Conservation (phyloP, 371 early-diverging fungal genomes). For the Dichotomocladium elegans region DNA sequence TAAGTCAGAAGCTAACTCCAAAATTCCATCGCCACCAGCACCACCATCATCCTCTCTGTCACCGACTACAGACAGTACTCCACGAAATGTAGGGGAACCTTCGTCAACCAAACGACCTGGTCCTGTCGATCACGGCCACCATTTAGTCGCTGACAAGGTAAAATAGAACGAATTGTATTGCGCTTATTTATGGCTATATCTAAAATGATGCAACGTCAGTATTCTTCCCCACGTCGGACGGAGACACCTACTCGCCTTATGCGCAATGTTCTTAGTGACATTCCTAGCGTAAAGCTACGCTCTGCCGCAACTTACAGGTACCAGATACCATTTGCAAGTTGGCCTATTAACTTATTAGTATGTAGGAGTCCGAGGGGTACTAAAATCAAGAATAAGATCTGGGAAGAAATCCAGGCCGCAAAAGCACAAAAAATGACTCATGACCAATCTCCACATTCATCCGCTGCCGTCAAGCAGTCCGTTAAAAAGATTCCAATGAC, state of each 20-base stretch:
- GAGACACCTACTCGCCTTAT: conserved; percentile 2
- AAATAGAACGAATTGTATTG: too few species aligned
- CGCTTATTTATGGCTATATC: too few species aligned
- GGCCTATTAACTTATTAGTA: neutral
- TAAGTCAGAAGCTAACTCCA: neutral
- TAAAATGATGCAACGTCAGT: too few species aligned
- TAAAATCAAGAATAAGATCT: conserved; percentile 3
- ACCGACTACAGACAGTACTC: too few species aligned
- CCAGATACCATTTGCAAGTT: neutral
- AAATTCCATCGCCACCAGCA: neutral
- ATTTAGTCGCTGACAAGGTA: too few species aligned
- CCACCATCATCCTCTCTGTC: neutral
- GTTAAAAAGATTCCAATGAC: too few species aligned
- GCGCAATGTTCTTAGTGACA: conserved; percentile 8
- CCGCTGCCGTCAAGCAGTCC: too few species aligned
- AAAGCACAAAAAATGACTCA: neutral
- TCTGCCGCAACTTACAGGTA: conserved; percentile 7
- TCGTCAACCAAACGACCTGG: too few species aligned
- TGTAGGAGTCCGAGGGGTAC: conserved; percentile 11
- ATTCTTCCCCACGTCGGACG: neutral
- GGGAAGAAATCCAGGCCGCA: conserved; percentile 13
- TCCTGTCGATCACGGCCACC: too few species aligned
- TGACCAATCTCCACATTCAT: neutral
- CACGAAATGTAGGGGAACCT: too few species aligned
- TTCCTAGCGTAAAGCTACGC: conserved; percentile 8